A percentile compares a stretch with the other conserved stretches of the same genome.
phyloP scores from a whole-genome alignment of 441 rosid species.

The Eutrema salsugineum region DNA sequence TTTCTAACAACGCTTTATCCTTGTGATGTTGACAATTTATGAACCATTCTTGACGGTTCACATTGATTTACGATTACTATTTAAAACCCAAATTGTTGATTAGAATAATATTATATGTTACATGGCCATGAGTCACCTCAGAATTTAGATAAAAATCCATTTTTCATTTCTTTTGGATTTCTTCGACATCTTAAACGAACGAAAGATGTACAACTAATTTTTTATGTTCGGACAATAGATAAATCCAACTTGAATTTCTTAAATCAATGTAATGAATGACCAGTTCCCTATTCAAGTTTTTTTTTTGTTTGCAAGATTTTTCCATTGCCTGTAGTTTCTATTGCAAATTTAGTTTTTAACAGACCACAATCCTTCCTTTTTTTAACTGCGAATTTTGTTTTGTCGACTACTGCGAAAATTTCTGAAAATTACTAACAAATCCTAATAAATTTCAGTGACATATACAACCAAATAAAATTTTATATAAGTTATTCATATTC shows the following conservation, averaged over 20 bases:
- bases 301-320: background rate
- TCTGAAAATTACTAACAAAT: no score
- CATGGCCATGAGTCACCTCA: slow-evolving; percentile 22
- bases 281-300: background rate
- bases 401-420: no score
- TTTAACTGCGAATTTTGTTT: no score
- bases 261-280: background rate
- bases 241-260: background rate
- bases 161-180: background rate
- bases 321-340: background rate
- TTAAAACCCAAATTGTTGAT: background rate
- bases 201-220: background rate
- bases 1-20: background rate
- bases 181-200: background rate
- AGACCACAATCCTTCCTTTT: background rate
- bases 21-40: slow-evolving; percentile 2
- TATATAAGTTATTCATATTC: background rate
- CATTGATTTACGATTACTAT: background rate
- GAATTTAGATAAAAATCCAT: background rate
- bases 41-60: slow-evolving; percentile 16
- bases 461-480: background rate
- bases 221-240: background rate
- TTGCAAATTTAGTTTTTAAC: background rate
- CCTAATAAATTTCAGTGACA: background rate
- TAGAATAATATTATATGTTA: background rate